Base-by-base conservation (phyloP, 1,139 yeast species). In the Taiozyma sp. region DNA sequence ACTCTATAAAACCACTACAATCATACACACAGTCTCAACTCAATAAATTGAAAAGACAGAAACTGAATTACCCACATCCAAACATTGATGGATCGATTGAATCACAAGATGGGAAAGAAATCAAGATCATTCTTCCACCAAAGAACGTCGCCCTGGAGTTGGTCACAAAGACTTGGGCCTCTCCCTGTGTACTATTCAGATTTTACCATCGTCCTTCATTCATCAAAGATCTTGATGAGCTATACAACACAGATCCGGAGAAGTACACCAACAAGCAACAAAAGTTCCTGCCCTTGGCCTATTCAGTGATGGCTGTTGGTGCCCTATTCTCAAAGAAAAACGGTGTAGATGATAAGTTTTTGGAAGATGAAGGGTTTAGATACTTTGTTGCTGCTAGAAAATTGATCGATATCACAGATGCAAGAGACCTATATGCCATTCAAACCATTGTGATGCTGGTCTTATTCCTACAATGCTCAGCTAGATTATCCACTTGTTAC, bases 141-240 rank as follows among this genome's bases (percentile, higher is more conserved):
- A 85, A 88, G 61, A 83, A 82, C 43, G 79, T 80, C 16, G 95
- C 97, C 0, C 68, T 87, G 39, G 81, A 83, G 59, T 75, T 90
- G 56, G 84, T 89, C 22, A 83, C 82, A 55, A 80, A 84, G 40
- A 87, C 95, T 3, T 90, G 97, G 95, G 82, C 85, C 54, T 85
- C 87, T 57, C 95, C 96, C 0, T 89, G 96, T 68, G 95, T 88
- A 10, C 71, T 90, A 47, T 85, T 89, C 63, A 73, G 96, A 52
- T 89, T 90, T 65, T 88, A 88, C 65, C 97, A 90, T 64, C 75
- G 96, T 41, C 96, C 96, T 1, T 82, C 93, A 3, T 83, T 90
- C 56, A 69, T 81, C 66, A 68, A 83, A 52, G 82, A 80, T 58
- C 63, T 83, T 40, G 83, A 81, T 58, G 77, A 76, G 49, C 75